Evolutionary conservation across 1,284 basidiomycete genomes (phyloP).

Genomic region (Fomitopsis betulina): DNA sequence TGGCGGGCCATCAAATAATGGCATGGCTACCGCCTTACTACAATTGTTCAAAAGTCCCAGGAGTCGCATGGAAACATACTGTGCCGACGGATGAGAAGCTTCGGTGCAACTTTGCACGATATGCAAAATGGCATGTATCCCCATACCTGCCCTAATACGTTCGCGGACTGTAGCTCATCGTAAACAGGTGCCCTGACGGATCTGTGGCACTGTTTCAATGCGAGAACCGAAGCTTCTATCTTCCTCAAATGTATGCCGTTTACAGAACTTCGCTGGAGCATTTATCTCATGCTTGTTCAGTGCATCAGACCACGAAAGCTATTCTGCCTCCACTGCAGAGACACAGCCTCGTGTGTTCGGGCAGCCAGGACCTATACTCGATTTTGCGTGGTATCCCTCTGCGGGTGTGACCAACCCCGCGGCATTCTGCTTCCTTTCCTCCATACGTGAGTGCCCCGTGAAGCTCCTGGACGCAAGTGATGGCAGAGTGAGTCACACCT

Average conservation of each 20-base stretch:
- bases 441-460: constrained; percentile 78
- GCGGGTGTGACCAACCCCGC: constrained; percentile 55
- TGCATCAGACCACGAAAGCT: too few species aligned
- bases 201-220: constrained; percentile 53
- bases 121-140: neutral
- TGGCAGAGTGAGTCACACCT: constrained; percentile 55
- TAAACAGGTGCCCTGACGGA: constrained; percentile 60
- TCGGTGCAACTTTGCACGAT: neutral
- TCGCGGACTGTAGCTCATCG: neutral
- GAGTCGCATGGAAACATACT: neutral
- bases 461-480: constrained; percentile 75
- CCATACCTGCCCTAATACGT: neutral
- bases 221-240: constrained; percentile 54
- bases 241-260: constrained; percentile 34
- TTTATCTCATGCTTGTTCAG: neutral
- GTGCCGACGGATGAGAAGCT: neutral
- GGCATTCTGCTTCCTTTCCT: constrained; percentile 77
- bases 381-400: constrained; percentile 78
- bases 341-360: constrained; percentile 21
- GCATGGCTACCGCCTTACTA: neutral
- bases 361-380: constrained; percentile 69
- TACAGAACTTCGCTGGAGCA: neutral
- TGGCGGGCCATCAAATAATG: neutral
- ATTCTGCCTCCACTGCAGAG: neutral
- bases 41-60: neutral